Evolutionary conservation across 139 green algal genomes (phyloP), one percentile per base, ranked within the genome.

Genomic region (Haematococcus lacustris): DNA sequence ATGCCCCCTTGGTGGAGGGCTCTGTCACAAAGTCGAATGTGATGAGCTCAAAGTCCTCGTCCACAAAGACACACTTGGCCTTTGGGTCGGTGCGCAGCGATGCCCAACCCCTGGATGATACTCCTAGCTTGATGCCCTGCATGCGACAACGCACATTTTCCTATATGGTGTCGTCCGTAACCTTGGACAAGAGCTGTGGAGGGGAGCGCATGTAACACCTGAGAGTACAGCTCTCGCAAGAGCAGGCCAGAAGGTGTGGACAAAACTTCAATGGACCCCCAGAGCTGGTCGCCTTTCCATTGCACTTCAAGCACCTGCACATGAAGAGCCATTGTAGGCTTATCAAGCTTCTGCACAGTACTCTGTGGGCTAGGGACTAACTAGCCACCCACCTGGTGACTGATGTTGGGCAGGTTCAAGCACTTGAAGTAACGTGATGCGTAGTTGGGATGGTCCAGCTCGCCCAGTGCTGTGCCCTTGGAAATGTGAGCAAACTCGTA

Each of bases 1-100:
- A 81, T 2, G 80, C 80, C 30, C 80, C 79, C 37, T 51, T 51
- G 35, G 81, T 90, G 38, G 77, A 86, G 1, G 88, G 88, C 70
- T 92, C 84, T 13, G 80, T 78, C 26, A 92, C 88, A 73, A 90
- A 89, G 80, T 92, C 88, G 79, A 92, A 91, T 13, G 86, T 90
- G 62, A 93, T 87, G 63, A 93, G 83, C 75, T 90, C 81, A 71
- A 91, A 87, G 78, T 91, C 86, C 2, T 84, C 76, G 38, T 90
- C 80, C 4, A 88, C 80, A 64, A 81, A 78, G 35, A 83, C 70
- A 38, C 70, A 86, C 40, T 85, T 70, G 35, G 37, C 75, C 34
- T 37, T 41, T 3, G 76, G 68, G 62, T 84, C 68, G 35, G 66
- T 71, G 38, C 79, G 73, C 32, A 93, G 65, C 1, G 80, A 84